Conservation (phyloP, 108 stramenopile genomes). For the Mediolabrus comicus region DNA sequence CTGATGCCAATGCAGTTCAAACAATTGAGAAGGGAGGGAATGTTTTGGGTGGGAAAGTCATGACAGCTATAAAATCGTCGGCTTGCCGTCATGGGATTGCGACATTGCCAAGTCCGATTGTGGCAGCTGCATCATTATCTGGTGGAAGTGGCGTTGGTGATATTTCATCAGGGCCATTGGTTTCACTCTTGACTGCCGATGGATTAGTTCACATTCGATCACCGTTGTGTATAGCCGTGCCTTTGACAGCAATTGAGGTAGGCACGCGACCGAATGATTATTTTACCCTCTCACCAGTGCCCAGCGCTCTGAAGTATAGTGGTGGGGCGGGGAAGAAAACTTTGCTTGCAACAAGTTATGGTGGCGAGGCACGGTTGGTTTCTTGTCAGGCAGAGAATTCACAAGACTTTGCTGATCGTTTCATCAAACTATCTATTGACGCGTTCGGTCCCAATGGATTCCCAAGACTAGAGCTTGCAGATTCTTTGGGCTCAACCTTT, state of each 20-base stretch:
- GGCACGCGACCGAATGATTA: constrained; percentile 89
- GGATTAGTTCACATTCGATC: constrained; percentile 77
- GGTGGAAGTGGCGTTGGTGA: constrained; percentile 8
- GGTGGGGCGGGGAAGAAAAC: constrained; percentile 8
- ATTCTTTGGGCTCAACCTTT: constrained; percentile 76
- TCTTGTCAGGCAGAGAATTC: constrained; percentile 34
- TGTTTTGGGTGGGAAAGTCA: constrained; percentile 4
- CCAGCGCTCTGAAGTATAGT: neutral
- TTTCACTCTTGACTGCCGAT: constrained; percentile 73
- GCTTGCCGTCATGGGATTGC: constrained; percentile 62
- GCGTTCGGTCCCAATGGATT: constrained; percentile 86
- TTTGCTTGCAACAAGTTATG: constrained; percentile 61
- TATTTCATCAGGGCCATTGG: constrained; percentile 35
- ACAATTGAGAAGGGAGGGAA: constrained; percentile 7
- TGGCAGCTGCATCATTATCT: constrained; percentile 56
- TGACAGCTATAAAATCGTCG: constrained; percentile 10
- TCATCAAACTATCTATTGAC: constrained; percentile 83
- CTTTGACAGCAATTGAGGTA: constrained; percentile 80
- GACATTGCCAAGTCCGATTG: constrained; percentile 66
- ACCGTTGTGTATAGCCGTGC: constrained; percentile 75
- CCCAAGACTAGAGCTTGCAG: constrained; percentile 80
- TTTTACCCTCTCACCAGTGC: constrained; percentile 59
- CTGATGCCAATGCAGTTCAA: constrained; percentile 11
- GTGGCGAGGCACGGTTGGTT: constrained; percentile 66
- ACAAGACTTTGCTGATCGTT: constrained; percentile 82